Evolutionary conservation across 1,139 yeast species (phyloP).

Genomic region (Candida sanyaensis): DNA sequence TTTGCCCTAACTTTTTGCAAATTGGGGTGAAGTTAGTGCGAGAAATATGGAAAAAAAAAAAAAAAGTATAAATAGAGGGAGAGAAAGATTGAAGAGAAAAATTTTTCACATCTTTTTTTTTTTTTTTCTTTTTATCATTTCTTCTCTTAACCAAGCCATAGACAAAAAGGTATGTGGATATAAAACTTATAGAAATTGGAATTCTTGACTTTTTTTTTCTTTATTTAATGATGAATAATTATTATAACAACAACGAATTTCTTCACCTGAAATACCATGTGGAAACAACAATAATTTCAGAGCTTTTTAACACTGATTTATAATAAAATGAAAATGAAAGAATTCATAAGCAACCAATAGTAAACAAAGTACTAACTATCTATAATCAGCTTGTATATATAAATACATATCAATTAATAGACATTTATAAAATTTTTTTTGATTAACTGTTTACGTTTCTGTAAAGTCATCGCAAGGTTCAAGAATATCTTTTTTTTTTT

Average conservation of each 20-base stretch:
- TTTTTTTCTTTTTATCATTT: slow-evolving; percentile 1
- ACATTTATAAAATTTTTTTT: not conserved
- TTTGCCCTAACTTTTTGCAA: slow-evolving; percentile 8
- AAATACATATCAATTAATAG: not conserved
- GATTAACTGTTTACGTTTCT: not conserved
- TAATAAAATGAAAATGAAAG: not conserved
- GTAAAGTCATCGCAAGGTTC: slow-evolving; percentile 3
- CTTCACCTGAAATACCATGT: slow-evolving; percentile 66
- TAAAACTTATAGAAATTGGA: not conserved
- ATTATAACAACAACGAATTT: slow-evolving; percentile 53
- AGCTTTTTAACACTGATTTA: slow-evolving; percentile 69
- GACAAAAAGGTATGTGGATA: not conserved
- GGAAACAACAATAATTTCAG: slow-evolving; percentile 54
- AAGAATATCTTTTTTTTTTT: not conserved
- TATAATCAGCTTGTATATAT: not conserved
- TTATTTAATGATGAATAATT: slow-evolving; percentile 38
- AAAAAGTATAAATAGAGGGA: not conserved
- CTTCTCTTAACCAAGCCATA: not conserved
- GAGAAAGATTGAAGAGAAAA: not conserved
- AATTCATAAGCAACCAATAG: not conserved
- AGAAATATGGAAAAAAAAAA: not conserved
- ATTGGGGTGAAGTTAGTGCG: slow-evolving; percentile 2
- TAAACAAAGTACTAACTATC: not conserved
- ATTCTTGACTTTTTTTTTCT: not conserved
- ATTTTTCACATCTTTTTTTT: slow-evolving; percentile 1